Conservation (phyloP, 495 filamentous ascomycete species). For the Penicillium desertorum region DNA sequence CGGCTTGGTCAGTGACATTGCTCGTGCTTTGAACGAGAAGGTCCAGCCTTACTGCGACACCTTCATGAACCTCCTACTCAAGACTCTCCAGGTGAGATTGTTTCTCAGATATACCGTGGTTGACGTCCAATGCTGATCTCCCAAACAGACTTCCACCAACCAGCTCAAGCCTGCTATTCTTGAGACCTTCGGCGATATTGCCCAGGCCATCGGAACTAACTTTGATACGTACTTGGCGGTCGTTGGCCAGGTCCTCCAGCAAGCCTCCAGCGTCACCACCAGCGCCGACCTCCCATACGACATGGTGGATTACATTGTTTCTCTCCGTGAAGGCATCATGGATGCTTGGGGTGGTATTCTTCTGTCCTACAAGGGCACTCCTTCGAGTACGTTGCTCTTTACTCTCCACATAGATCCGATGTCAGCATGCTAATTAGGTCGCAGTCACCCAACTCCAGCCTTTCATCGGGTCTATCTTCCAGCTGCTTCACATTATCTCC, state of each 20-base stretch:
- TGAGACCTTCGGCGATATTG: slow-evolving; percentile 97
- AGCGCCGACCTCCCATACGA: slow-evolving; percentile 73
- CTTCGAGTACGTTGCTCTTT: slow-evolving; percentile 44
- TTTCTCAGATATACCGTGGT: neutral
- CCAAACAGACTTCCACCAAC: slow-evolving; percentile 64
- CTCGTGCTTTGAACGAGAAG: slow-evolving; percentile 82
- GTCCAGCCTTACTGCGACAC: slow-evolving; percentile 91
- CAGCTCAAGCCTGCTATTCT: slow-evolving; percentile 98
- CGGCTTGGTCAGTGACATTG: slow-evolving; percentile 93
- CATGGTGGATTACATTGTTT: slow-evolving; percentile 93
- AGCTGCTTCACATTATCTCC: slow-evolving; percentile 77
- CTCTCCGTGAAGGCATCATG: slow-evolving; percentile 95
- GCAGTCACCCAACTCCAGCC: slow-evolving; percentile 67
- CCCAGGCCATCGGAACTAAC: slow-evolving; percentile 86
- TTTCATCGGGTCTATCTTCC: slow-evolving; percentile 85
- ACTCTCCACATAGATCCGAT: neutral
- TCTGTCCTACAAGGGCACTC: slow-evolving; percentile 75
- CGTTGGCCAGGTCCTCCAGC: slow-evolving; percentile 90
- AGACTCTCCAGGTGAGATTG: slow-evolving; percentile 74
- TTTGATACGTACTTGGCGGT: slow-evolving; percentile 91
- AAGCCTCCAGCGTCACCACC: slow-evolving; percentile 78
- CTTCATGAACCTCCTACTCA: slow-evolving; percentile 96
- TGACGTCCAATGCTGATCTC: neutral
- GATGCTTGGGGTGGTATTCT: slow-evolving; percentile 98
- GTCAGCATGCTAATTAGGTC: slow-evolving; percentile 16